A percentile compares a stretch with the other conserved stretches of the same genome.
These are phyloP conservation scores for Diaporthe ampelina DNA, from an alignment of 2,329 filamentous ascomycete species.

Conservation along the genomic window DNA sequence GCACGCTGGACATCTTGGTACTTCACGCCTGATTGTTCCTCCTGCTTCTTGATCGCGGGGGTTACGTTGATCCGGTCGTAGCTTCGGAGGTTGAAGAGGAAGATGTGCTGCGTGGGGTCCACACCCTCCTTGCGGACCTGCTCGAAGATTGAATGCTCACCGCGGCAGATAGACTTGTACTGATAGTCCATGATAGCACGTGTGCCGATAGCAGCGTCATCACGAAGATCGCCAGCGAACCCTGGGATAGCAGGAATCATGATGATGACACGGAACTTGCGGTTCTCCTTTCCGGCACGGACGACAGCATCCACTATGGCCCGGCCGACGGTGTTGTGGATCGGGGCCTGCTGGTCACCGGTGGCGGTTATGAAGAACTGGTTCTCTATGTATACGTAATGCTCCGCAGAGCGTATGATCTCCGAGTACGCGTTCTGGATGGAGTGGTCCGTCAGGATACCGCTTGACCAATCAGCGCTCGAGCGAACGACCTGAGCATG, in stretches of 20 bases:
- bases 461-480: constrained; percentile 93
- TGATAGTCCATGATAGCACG: constrained; percentile 99
- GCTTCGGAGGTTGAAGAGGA: constrained; percentile 92
- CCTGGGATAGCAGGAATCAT: constrained; percentile 93
- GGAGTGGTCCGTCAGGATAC: constrained; percentile 85
- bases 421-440: constrained; percentile 91
- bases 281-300: constrained; percentile 81
- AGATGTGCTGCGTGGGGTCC: constrained; percentile 85
- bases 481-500: constrained; percentile 90
- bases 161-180: constrained; percentile 94
- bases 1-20: constrained; percentile 91
- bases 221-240: constrained; percentile 90
- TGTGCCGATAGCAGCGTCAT: constrained; percentile 87
- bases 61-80: constrained; percentile 95
- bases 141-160: constrained; percentile 90
- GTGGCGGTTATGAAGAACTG: constrained; percentile 99
- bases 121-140: constrained; percentile 80
- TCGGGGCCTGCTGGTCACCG: constrained; percentile 85
- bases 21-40: constrained; percentile 84
- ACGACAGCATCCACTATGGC: constrained; percentile 94
- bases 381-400: constrained; percentile 98
- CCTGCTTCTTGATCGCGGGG: constrained; percentile 77
- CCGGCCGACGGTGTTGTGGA: constrained; percentile 88
- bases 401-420: constrained; percentile 87
- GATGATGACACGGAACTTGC: constrained; percentile 92